Evolutionary conservation across 129 eudicot genomes (phyloP).

Genomic region (Chrysanthemum lavandulifolium): DNA sequence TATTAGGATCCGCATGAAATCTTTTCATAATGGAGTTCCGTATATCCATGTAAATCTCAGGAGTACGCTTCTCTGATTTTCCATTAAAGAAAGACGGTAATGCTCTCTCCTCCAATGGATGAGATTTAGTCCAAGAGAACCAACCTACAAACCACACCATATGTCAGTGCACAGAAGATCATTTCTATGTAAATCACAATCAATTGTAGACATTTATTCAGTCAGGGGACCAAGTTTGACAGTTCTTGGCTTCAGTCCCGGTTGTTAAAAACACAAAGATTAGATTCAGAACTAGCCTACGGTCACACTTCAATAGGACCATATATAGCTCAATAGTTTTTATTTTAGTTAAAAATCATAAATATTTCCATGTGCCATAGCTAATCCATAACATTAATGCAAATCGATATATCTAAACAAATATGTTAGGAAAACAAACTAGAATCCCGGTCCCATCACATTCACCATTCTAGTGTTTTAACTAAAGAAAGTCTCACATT

Average conservation of each 20-base stretch:
- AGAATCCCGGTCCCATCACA: constrained; percentile 1
- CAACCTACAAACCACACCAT: constrained; percentile 55
- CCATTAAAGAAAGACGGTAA: constrained; percentile 88
- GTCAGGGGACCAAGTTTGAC: not conserved
- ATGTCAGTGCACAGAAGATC: constrained; percentile 13
- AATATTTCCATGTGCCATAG: too few relatives aligned
- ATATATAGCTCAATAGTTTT: not conserved
- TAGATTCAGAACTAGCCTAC: not conserved
- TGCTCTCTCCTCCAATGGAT: constrained; percentile 74
- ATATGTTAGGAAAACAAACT: not conserved
- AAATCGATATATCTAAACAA: not conserved
- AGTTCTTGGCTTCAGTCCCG: not conserved
- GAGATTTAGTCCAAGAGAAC: constrained; percentile 88
- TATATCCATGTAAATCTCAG: constrained; percentile 77
- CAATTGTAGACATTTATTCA: not conserved
- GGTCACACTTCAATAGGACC: not conserved
- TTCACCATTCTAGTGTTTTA: not conserved
- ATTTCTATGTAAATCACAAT: constrained; percentile 9
- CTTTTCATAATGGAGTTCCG: constrained; percentile 78
- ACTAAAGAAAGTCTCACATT: constrained; percentile 1
- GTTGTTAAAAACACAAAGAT: not conserved
- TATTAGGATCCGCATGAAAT: constrained; percentile 62
- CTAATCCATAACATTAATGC: not conserved
- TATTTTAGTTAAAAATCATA: not conserved
- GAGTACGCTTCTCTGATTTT: constrained; percentile 65